Percentiles rank a stretch among this genome's conserved stretches.
These are phyloP conservation scores for Xerocomellus intermedius DNA, from an alignment of 768 basidiomycete genomes.

Conservation along the genomic window DNA sequence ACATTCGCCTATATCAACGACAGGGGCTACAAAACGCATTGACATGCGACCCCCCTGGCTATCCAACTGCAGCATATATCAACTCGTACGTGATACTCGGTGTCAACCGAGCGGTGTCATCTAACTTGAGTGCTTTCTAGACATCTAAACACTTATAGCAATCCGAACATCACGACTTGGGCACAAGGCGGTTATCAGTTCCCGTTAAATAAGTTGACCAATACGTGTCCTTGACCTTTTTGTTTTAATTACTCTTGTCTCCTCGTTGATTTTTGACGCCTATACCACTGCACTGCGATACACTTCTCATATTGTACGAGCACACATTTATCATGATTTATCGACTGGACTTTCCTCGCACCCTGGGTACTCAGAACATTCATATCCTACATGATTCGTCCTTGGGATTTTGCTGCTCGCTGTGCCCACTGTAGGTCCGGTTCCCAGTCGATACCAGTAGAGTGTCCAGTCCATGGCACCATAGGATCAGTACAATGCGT, in stretches of 20 bases:
- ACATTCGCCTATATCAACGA: constrained; percentile 86
- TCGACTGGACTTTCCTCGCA: constrained; percentile 14
- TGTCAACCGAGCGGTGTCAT: not conserved
- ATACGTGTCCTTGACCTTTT: constrained; percentile 19
- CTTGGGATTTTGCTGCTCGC: not conserved
- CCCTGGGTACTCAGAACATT: constrained; percentile 1
- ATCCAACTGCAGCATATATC: constrained; percentile 83
- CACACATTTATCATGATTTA: constrained; percentile 27
- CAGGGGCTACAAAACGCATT: constrained; percentile 63
- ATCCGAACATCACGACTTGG: constrained; percentile 90
- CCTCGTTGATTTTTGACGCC: constrained; percentile 7
- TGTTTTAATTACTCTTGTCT: constrained; percentile 7
- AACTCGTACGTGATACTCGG: constrained; percentile 42
- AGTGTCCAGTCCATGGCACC: constrained; percentile 1
- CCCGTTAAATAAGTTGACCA: constrained; percentile 58
- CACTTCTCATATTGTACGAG: constrained; percentile 27
- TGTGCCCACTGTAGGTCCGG: not conserved
- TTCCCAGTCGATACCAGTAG: constrained; percentile 3
- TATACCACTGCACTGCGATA: constrained; percentile 18
- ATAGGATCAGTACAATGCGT: constrained; percentile 4
- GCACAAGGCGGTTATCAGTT: constrained; percentile 68
- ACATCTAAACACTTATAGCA: constrained; percentile 58
- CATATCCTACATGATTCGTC: constrained; percentile 14
- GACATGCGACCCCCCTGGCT: constrained; percentile 74
- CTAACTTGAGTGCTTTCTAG: constrained; percentile 17